Percentiles rank a stretch among this genome's conserved stretches.
These are phyloP conservation scores for Botrytis pseudocinerea DNA, from an alignment of 2,329 filamentous ascomycete genomes.

Conservation along the genomic window DNA sequence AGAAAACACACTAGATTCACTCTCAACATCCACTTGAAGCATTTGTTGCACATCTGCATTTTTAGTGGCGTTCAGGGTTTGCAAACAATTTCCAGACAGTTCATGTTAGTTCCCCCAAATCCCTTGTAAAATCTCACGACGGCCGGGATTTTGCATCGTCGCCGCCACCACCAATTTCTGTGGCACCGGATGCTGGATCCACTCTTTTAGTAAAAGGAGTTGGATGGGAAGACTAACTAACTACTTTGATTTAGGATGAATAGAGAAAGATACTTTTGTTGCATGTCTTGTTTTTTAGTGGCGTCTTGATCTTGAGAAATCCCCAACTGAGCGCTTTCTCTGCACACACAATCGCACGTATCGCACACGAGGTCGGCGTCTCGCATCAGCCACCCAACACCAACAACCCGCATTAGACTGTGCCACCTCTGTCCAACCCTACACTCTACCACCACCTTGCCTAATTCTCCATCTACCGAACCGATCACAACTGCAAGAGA, in stretches of 20 bases:
- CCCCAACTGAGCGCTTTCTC: background rate
- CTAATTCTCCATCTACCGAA: background rate
- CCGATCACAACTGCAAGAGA: background rate
- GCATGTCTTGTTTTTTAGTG: background rate
- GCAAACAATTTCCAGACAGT: background rate
- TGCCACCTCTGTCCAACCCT: background rate
- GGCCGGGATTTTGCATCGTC: background rate
- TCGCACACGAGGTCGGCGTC: background rate
- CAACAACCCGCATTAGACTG: background rate
- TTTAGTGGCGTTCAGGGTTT: conserved; percentile 16
- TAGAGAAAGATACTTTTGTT: background rate
- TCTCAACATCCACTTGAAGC: background rate
- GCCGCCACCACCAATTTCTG: background rate
- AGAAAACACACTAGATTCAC: background rate
- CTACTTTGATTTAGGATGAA: background rate
- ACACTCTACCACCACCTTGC: background rate
- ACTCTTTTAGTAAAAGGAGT: background rate
- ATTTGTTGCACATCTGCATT: conserved; percentile 19
- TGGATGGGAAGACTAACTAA: background rate
- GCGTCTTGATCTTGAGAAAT: background rate
- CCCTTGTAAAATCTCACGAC: background rate
- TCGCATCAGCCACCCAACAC: conserved; percentile 3
- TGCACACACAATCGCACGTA: background rate
- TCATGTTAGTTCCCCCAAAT: background rate
- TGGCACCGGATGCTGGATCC: background rate